Evolutionary conservation across 169 alveolate genomes (phyloP).

Genomic region (Toxoplasma gondii): DNA sequence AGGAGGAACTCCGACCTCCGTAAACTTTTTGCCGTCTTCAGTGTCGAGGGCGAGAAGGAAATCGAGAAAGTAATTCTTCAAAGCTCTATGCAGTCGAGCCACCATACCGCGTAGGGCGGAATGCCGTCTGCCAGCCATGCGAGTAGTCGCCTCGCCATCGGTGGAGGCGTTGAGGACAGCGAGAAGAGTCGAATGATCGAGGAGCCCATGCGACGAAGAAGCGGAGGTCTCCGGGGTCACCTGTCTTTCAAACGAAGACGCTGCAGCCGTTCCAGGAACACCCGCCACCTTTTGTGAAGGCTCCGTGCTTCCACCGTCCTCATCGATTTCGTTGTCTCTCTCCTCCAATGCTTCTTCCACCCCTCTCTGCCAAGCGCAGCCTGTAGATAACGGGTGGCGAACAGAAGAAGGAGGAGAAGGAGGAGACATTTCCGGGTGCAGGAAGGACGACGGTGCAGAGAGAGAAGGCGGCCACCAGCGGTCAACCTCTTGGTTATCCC

Average conservation of each 20-base stretch:
- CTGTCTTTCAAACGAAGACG: not conserved
- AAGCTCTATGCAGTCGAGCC: conserved; percentile 15
- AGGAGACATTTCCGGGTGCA: not conserved
- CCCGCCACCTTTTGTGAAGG: not conserved
- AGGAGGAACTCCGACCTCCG: not conserved
- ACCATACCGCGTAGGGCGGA: conserved; percentile 11
- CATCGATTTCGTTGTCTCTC: no score
- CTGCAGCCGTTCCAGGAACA: not conserved
- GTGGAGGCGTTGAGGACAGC: not conserved
- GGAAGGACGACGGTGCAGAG: not conserved
- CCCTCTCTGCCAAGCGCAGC: not conserved
- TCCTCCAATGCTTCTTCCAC: not conserved
- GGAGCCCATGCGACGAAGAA: not conserved
- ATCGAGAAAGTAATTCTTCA: conserved; percentile 26
- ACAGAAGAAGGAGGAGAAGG: not conserved
- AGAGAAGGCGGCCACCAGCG: conserved; percentile 24
- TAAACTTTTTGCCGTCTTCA: not conserved
- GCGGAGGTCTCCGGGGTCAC: not conserved
- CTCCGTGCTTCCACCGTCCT: no score
- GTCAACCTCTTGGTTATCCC: not conserved
- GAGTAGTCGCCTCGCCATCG: conserved; percentile 23
- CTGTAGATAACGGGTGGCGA: not conserved
- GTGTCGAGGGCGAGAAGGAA: not conserved
- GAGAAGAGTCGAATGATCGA: not conserved
- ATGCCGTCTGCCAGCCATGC: conserved; percentile 41